These are phyloP conservation scores for Ricinus communis DNA, from an alignment of 345 rosid genomes.

Conservation along the genomic window DNA sequence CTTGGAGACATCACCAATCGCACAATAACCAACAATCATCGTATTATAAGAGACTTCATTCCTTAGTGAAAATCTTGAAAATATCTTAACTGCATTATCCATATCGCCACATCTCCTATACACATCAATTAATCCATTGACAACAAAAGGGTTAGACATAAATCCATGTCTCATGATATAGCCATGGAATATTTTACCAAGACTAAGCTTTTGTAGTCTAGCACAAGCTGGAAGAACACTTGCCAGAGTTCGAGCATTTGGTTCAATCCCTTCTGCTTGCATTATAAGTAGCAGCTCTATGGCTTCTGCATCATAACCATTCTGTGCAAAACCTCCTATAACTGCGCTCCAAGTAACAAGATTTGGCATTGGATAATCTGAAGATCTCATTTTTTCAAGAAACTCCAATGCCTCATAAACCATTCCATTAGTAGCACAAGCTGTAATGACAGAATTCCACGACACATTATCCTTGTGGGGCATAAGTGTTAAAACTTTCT, in stretches of 20 bases:
- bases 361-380: constrained; percentile 37
- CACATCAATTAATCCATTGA: constrained; percentile 60
- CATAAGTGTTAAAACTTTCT: constrained; percentile 16
- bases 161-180: constrained; percentile 48
- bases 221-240: constrained; percentile 72
- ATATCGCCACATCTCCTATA: constrained; percentile 61
- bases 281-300: constrained; percentile 42
- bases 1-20: constrained; percentile 42
- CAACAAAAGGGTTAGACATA: constrained; percentile 44
- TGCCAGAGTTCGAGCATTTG: constrained; percentile 57
- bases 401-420: constrained; percentile 33
- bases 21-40: constrained; percentile 58
- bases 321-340: constrained; percentile 58
- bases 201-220: constrained; percentile 41
- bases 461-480: constrained; percentile 25
- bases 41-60: constrained; percentile 55
- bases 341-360: constrained; percentile 65
- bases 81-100: constrained; percentile 46
- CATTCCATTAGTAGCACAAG: constrained; percentile 29
- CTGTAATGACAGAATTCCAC: constrained; percentile 31
- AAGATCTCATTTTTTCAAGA: constrained; percentile 39
- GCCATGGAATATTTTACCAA: constrained; percentile 57
- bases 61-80: constrained; percentile 44
- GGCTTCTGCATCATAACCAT: constrained; percentile 42
- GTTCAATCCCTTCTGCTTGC: constrained; percentile 48